Base-by-base conservation (phyloP, 805 yeast species). In the Suhomyces sp. region DNA sequence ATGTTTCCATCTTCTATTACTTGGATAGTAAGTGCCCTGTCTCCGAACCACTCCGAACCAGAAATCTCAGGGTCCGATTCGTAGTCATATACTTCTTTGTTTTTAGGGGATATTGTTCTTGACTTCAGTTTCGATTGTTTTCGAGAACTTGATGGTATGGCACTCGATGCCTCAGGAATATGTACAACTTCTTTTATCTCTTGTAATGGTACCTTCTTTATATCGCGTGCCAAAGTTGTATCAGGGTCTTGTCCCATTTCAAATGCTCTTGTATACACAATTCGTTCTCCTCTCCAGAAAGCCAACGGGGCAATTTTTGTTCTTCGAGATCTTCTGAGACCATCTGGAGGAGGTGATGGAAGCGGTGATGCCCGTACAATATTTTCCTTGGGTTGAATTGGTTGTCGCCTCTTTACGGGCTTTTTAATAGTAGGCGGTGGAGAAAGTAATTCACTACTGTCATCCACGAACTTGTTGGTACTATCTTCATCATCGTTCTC, bases 261-360 rank as follows among this genome's bases (percentile, higher is more conserved):
- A 25, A 44, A 22, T 5, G 68, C 65, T 23, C 63, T 43, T 1
- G 63, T 48, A 50, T 83, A 88, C 3, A 84, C 74, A 19, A 83
- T 74, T 40, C 78, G 68, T 58, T 88, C 96, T 50, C 84, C 85
- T 54, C 84, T 76, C 96, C 96, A 88, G 54, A 72, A 84, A 2
- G 87, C 90, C 43, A 88, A 62, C 0, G 95, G 91, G 3, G 81
- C 75, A 5, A 83, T 71, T 42, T 76, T 74, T 0, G 77, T 74
- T 48, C 96, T 69, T 20, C 72, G 67, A 0, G 95, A 83, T 44
- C 85, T 64, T 43, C 95, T 67, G 2, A 76, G 50, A 0, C 78
- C 75, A 37, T 63, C 70, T 5, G 69, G 68, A 5, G 70, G 71
- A 1, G 73, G 72, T 4, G 70, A 63, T 2, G 72, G 73, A 19